Evolutionary conservation across 2,329 filamentous ascomycete genomes (phyloP).

Genomic region (Didymella pinodella): DNA sequence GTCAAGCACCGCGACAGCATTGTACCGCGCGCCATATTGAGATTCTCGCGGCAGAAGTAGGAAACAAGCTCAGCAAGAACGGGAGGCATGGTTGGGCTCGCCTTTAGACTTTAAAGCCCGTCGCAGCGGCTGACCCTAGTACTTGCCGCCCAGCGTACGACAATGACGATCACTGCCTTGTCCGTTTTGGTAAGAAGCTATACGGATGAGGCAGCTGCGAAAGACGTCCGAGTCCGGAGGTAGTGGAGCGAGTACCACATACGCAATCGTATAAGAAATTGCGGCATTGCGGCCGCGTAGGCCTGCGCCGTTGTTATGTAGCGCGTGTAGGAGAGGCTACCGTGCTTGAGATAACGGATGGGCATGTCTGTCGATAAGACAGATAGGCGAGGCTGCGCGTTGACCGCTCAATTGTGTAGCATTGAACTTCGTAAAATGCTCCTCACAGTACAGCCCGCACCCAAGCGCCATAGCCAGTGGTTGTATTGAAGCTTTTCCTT

Average conservation of each 20-base stretch:
- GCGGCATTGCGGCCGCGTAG: slow-evolving; percentile 11
- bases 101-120: slow-evolving; percentile 21
- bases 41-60: slow-evolving; percentile 19
- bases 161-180: slow-evolving; percentile 16
- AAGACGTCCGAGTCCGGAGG: slow-evolving; percentile 10
- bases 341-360: slow-evolving; percentile 6
- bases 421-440: not conserved
- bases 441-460: not conserved
- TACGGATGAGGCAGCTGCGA: slow-evolving; percentile 22
- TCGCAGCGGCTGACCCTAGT: slow-evolving; percentile 6
- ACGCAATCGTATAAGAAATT: slow-evolving; percentile 16
- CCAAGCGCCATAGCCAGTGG: not conserved
- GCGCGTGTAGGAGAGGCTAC: slow-evolving; percentile 6
- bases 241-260: slow-evolving; percentile 11
- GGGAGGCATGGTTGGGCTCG: slow-evolving; percentile 13
- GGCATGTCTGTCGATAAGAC: slow-evolving; percentile 10
- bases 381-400: slow-evolving; percentile 10
- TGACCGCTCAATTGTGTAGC: slow-evolving; percentile 2
- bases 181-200: slow-evolving; percentile 16
- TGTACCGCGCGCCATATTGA: slow-evolving; percentile 34
- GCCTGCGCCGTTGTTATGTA: slow-evolving; percentile 1
- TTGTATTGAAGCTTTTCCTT: not conserved
- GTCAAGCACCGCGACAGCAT: slow-evolving; percentile 32
- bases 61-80: slow-evolving; percentile 20
- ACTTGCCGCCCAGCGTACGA: not conserved